Base-by-base conservation (phyloP, 2,329 filamentous ascomycete species). In the Xylariaceae sp. region DNA sequence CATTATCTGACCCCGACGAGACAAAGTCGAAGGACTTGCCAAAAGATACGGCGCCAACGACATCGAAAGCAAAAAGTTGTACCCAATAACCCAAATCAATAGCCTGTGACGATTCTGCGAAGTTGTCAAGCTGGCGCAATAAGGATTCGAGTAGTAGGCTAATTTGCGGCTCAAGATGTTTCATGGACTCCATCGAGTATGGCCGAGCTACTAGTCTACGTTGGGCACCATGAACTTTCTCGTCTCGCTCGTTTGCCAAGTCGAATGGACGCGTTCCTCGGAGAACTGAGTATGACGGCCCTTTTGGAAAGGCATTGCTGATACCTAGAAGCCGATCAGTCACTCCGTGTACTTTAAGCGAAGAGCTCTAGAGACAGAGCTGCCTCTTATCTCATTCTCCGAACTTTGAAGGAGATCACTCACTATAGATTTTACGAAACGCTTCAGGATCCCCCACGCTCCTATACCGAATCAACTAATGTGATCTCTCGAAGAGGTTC, bases 161-260 rank as follows among this genome's bases (percentile, higher is more conserved):
- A 11, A 64, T 29, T n/a, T 58, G 56, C 17, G 53, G 37, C 39
- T 64, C 62, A 3, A 64, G 47, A n/a, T 51, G 47, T 19, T 47
- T 39, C 24, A 53, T 60, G 2, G 60, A 64, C 16, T 62, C 62
- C 62, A 64, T 60, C 1, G 62, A 48, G 39, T 64, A 64, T 4
- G 56, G 50, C 8, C 60, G 51, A 3, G 62, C 60, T 2, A 64
- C 62, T 3, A 62, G 56, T 26, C 53, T 56, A 23, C 62, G 56
- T 29, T 64, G 62, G 14, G 48, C 48, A 4, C 43, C 34, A 39
- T 64, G 60, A 9, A 62, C 36, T 28, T 62, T 60, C 33, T 62
- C 62, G 28, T 47, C 58, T 23, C 53, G 55, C 28, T 64, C 59
- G 9, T 44, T 52, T 1, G 48, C 49, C 14, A 64, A 31, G 39